phyloP scores from a whole-genome alignment of 192 early-diverging fungal genomes.

The Rhizophlyctis rosea region DNA sequence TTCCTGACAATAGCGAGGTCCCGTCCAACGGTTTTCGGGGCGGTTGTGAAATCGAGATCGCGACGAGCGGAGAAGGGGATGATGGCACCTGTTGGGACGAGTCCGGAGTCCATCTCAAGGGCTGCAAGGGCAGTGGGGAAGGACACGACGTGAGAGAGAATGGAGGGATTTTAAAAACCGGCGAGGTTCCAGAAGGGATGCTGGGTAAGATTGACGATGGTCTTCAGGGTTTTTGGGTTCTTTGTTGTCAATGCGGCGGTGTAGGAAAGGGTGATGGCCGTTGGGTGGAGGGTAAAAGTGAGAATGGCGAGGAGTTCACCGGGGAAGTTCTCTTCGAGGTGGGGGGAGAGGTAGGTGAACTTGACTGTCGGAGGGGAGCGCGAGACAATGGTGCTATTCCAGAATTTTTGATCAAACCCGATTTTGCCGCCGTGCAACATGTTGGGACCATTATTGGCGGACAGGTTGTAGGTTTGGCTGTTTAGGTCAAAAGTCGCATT shows the following conservation, averaged over 20 bases:
- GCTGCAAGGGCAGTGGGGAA: slow-evolving; percentile 45
- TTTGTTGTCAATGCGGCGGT: slow-evolving; percentile 50
- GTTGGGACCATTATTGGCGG: slow-evolving; percentile 72
- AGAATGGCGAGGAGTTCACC: slow-evolving; percentile 57
- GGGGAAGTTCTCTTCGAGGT: slow-evolving; percentile 81
- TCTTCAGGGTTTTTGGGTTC: slow-evolving; percentile 40
- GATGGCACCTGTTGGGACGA: slow-evolving; percentile 72
- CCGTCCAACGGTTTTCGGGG: slow-evolving; percentile 50
- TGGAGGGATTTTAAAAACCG: slow-evolving; percentile 49
- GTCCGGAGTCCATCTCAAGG: slow-evolving; percentile 49
- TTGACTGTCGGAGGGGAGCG: slow-evolving; percentile 48
- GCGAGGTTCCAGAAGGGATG: slow-evolving; percentile 88
- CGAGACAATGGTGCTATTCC: slow-evolving; percentile 43
- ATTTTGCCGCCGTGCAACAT: slow-evolving; percentile 65
- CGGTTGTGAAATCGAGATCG: slow-evolving; percentile 54
- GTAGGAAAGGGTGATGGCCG: slow-evolving; percentile 33
- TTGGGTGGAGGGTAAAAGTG: slow-evolving; percentile 45
- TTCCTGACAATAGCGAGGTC: too few species aligned
- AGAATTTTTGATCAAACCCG: slow-evolving; percentile 72
- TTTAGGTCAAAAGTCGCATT: slow-evolving; percentile 62
- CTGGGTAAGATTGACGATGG: slow-evolving; percentile 75
- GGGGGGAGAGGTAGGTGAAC: slow-evolving; percentile 57
- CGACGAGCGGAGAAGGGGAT: slow-evolving; percentile 33
- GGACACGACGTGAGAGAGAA: slow-evolving; percentile 50
- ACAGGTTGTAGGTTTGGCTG: slow-evolving; percentile 49